phyloP scores from a whole-genome alignment of 1,284 basidiomycete species.

The Naganishia sp. region DNA sequence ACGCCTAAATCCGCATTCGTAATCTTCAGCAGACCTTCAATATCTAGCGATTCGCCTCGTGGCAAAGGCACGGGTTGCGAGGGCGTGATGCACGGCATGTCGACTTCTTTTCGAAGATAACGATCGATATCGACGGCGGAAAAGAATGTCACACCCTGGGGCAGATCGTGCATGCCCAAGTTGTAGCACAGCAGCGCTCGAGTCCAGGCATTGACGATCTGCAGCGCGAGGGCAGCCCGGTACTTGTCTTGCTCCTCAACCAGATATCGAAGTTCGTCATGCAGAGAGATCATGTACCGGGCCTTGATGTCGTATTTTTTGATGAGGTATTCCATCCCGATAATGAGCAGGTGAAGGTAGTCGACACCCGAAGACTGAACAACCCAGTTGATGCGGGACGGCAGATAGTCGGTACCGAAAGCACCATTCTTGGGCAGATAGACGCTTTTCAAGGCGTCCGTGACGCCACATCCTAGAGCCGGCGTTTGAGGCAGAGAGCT shows the following conservation, averaged over 20 bases:
- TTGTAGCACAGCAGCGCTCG: slow-evolving; percentile 87
- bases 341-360: slow-evolving; percentile 94
- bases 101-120: slow-evolving; percentile 91
- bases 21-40: slow-evolving; percentile 62
- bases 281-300: slow-evolving; percentile 93
- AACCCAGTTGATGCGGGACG: slow-evolving; percentile 98
- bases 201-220: slow-evolving; percentile 96
- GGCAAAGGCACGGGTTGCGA: slow-evolving; percentile 81
- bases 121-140: slow-evolving; percentile 92
- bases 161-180: slow-evolving; percentile 92
- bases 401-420: slow-evolving; percentile 80
- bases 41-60: slow-evolving; percentile 81
- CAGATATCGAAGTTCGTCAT: slow-evolving; percentile 94
- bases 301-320: slow-evolving; percentile 80
- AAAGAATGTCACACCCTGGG: slow-evolving; percentile 93
- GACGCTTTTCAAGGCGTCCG: slow-evolving; percentile 84
- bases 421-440: slow-evolving; percentile 67
- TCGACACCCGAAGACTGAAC: slow-evolving; percentile 98
- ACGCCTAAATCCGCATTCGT: slow-evolving; percentile 23
- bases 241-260: slow-evolving; percentile 85
- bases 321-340: slow-evolving; percentile 89
- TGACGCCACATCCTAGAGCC: slow-evolving; percentile 90
- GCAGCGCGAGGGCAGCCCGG: slow-evolving; percentile 86
- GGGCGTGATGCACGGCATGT: slow-evolving; percentile 93
- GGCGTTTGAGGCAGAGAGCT: slow-evolving; percentile 87